A percentile compares a stretch with the other conserved stretches of the same genome.
Conservation (phyloP, 768 basidiomycete species). For the Mycena haematopus region DNA sequence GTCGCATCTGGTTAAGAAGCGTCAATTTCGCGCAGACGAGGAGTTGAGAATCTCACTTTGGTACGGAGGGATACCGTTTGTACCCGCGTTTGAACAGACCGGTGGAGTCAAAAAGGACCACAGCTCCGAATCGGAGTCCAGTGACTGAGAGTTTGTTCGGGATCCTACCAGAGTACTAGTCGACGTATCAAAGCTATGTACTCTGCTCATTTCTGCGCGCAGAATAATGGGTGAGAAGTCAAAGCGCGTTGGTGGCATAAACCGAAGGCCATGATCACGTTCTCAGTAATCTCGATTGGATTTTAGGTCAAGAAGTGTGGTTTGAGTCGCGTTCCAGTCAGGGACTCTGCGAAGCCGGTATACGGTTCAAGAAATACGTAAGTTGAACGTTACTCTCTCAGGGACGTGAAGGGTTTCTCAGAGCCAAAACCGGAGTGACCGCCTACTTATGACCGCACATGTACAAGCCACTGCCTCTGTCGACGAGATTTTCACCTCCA, state of each 20-base stretch:
- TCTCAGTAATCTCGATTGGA: neutral
- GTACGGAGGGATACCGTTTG: neutral
- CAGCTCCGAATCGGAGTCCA: neutral
- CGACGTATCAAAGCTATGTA: neutral
- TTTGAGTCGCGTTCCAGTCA: neutral
- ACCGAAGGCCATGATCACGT: neutral
- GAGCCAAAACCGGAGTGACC: too few relatives aligned
- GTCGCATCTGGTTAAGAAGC: constrained; percentile 1
- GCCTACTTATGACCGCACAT: too few relatives aligned
- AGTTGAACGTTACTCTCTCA: neutral
- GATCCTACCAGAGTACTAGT: neutral
- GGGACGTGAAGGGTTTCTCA: too few relatives aligned
- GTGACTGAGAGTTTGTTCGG: neutral
- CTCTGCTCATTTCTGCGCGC: neutral
- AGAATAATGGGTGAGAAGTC: neutral
- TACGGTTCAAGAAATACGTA: neutral
- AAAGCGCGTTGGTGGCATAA: neutral
- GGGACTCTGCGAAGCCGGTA: neutral
- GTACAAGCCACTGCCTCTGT: too few relatives aligned
- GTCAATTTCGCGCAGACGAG: neutral
- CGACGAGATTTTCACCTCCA: too few relatives aligned
- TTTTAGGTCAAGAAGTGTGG: too few relatives aligned
- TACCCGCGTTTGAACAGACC: too few relatives aligned
- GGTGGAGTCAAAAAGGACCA: constrained; percentile 14
- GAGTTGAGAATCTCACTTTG: neutral